Base-by-base conservation (phyloP, 1,139 yeast genomes). In the Kodamaea ohmeri region DNA sequence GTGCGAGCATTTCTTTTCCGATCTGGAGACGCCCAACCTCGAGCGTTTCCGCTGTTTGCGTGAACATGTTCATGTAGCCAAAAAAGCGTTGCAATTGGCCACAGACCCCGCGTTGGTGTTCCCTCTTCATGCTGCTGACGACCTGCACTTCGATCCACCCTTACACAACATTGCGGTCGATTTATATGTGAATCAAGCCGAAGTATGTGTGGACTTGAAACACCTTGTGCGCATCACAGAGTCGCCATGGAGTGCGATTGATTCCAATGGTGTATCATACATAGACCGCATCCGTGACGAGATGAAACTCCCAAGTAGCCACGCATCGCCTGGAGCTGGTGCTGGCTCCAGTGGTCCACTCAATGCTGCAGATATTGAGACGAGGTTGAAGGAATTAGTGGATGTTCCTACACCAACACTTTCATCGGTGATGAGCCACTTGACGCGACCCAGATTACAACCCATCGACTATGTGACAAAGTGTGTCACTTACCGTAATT, bases 401-500 rank as follows among this genome's bases (percentile, higher is more conserved):
- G 35, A 6, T 12, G 25, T 15, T 3, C 26, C 20, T 6, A 44
- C 39, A 6, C 32, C 35, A 13, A 37, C 41, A n/a, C 34, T 47
- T 40, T 47, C 54, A 34, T 57, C 52, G 31, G 56, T 67, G 35
- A 40, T 65, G 33, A 53, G 53, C 32, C 64, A 56, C 36, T 51
- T 65, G 21, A 62, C 59, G 52, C 58, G 56, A 34, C 67, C 62
- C 7, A 64, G 55, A 38, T 53, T 58, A 36, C 67, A 60, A 22
- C 67, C 74, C 0, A 55, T 60, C 18, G 76, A 71, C 43, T 71
- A 70, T 49, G 60, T 71, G 34, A 68, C 75, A 12, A 65, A 69
- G 43, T 68, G 76, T 40, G 53, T 68, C 27, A 70, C 76, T 2
- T 71, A 65, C 50, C 58, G 67, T 44, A 47, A 56, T 6, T 49